Percentiles rank a stretch among this genome's conserved stretches.
These are phyloP conservation scores for Ascoidea asiatica DNA, from an alignment of 805 yeast genomes.

Conservation along the genomic window DNA sequence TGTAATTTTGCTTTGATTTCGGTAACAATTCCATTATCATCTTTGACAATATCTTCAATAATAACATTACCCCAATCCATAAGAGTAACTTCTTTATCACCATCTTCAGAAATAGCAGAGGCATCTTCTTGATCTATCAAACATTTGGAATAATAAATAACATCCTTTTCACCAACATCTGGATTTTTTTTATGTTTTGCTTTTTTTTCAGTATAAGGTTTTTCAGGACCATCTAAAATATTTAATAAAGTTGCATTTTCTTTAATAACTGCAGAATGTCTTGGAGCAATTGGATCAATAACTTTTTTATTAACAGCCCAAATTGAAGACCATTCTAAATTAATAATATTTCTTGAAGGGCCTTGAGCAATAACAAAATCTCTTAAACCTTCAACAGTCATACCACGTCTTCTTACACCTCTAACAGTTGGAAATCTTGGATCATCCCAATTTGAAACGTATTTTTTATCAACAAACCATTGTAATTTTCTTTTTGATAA, in stretches of 20 bases:
- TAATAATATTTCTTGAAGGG: slow-evolving; percentile 92
- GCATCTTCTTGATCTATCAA: slow-evolving; percentile 83
- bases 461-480: slow-evolving; percentile 92
- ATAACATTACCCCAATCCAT: slow-evolving; percentile 99
- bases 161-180: slow-evolving; percentile 75
- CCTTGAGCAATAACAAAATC: slow-evolving; percentile 93
- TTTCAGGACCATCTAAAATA: slow-evolving; percentile 55
- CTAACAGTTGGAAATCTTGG: slow-evolving; percentile 99
- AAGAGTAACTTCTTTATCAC: slow-evolving; percentile 87
- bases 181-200: slow-evolving; percentile 95
- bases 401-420: slow-evolving; percentile 99
- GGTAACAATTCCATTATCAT: slow-evolving; percentile 37
- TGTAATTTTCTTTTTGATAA: slow-evolving; percentile 95
- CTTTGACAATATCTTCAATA: slow-evolving; percentile 53
- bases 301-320: slow-evolving; percentile 98
- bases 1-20: slow-evolving; percentile 68
- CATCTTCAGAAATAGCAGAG: slow-evolving; percentile 43
- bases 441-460: slow-evolving; percentile 94
- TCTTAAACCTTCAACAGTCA: slow-evolving; percentile 95
- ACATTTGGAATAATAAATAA: slow-evolving; percentile 47
- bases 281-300: slow-evolving; percentile 94
- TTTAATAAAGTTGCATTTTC: slow-evolving; percentile 57
- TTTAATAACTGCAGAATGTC: slow-evolving; percentile 70
- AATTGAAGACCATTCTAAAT: slow-evolving; percentile 93
- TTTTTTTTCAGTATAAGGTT: slow-evolving; percentile 51